These are phyloP conservation scores for Jatropha podagrica DNA, from an alignment of 441 rosid genomes.

Conservation along the genomic window DNA sequence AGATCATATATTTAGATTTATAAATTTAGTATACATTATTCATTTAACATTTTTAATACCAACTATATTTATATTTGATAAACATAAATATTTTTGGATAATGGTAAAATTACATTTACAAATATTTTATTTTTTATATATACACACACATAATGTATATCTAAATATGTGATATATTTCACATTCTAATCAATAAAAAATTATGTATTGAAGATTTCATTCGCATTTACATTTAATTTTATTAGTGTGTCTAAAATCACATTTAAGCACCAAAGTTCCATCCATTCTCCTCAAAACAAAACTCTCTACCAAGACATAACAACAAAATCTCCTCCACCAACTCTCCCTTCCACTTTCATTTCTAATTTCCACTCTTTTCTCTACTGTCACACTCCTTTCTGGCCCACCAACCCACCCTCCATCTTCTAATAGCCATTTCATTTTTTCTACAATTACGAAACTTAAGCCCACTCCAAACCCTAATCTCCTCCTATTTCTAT, in stretches of 20 bases:
- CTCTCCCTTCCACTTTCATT: slow-evolving; percentile 12
- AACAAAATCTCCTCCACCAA: slow-evolving; percentile 42
- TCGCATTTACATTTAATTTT: slow-evolving; percentile 33
- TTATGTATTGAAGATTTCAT: not conserved
- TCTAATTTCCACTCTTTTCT: slow-evolving; percentile 30
- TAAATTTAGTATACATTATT: too few relatives aligned
- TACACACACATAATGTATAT: too few relatives aligned
- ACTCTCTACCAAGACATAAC: slow-evolving; percentile 48
- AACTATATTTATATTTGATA: too few relatives aligned
- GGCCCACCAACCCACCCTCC: slow-evolving; percentile 44
- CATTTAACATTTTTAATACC: too few relatives aligned
- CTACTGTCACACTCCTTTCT: slow-evolving; percentile 24
- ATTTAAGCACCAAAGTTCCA: slow-evolving; percentile 37
- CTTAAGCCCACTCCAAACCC: slow-evolving; percentile 42
- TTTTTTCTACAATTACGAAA: slow-evolving; percentile 45
- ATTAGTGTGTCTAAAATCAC: slow-evolving; percentile 41
- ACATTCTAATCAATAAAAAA: too few relatives aligned
- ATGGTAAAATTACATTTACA: too few relatives aligned
- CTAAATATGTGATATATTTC: too few relatives aligned
- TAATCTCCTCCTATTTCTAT: slow-evolving; percentile 13
- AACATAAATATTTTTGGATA: too few relatives aligned
- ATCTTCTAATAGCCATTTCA: slow-evolving; percentile 54
- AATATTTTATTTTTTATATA: too few relatives aligned
- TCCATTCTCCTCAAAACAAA: slow-evolving; percentile 52
- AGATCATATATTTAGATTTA: too few relatives aligned